These are phyloP conservation scores for Paracorniculantispora psalliotae DNA, from an alignment of 2,329 filamentous ascomycete genomes.

Conservation along the genomic window DNA sequence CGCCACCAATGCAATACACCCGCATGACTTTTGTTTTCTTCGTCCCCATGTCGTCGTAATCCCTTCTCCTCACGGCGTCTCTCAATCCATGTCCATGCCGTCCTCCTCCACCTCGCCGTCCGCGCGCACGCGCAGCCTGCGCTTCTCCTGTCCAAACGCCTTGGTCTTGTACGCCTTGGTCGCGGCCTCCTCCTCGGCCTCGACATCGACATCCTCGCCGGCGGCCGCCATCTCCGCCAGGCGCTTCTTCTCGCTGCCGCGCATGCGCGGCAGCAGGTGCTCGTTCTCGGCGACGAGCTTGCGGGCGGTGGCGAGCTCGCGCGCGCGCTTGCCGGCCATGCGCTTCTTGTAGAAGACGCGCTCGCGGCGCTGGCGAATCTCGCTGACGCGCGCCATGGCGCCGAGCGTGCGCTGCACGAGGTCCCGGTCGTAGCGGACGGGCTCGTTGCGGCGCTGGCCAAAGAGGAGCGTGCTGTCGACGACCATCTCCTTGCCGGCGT, in stretches of 20 bases:
- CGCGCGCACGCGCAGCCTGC: constrained; percentile 32
- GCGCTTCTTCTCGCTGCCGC: constrained; percentile 56
- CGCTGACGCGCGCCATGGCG: constrained; percentile 85
- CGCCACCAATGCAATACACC: neutral
- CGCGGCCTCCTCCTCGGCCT: constrained; percentile 28
- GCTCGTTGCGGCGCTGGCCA: constrained; percentile 86
- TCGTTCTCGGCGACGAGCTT: constrained; percentile 89
- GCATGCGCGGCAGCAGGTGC: constrained; percentile 77
- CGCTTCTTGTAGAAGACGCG: constrained; percentile 89
- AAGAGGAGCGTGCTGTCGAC: constrained; percentile 94
- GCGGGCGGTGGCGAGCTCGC: constrained; percentile 71
- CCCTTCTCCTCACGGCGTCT: neutral
- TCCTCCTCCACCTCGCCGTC: constrained; percentile 32
- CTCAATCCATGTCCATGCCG: constrained; percentile 17
- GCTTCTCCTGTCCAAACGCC: constrained; percentile 40
- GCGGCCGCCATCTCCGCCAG: constrained; percentile 52
- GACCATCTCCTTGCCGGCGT: constrained; percentile 77
- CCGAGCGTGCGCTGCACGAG: constrained; percentile 81
- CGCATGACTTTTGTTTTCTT: neutral
- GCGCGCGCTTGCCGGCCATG: constrained; percentile 84
- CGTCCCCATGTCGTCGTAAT: neutral
- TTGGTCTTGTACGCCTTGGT: constrained; percentile 27
- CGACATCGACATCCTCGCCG: constrained; percentile 45
- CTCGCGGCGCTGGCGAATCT: constrained; percentile 80
- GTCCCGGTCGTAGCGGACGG: constrained; percentile 92